phyloP scores from a whole-genome alignment of 140 eudicot genomes.

The Cichorium intybus region DNA sequence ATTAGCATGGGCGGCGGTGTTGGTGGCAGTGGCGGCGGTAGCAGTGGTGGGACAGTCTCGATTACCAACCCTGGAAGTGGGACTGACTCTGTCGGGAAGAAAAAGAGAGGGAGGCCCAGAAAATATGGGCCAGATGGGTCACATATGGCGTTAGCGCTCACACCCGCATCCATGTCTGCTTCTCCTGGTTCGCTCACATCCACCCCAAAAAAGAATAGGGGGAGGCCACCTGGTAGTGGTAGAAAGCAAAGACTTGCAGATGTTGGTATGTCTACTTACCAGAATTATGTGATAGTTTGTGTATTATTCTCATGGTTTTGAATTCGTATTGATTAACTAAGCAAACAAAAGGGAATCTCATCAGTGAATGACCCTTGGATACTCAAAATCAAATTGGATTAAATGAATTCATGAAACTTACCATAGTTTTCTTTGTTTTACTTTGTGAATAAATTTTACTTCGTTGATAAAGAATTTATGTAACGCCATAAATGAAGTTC shows the following conservation, averaged over 20 bases:
- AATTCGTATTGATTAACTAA: background rate
- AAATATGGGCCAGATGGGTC: constrained; percentile 81
- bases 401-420: background rate
- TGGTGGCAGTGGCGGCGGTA: constrained; percentile 15
- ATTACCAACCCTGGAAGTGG: constrained; percentile 25
- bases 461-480: too few relatives aligned
- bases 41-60: constrained; percentile 23
- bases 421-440: background rate
- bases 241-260: constrained; percentile 77
- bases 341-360: background rate
- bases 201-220: constrained; percentile 37
- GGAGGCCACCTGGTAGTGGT: constrained; percentile 92
- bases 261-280: constrained; percentile 49
- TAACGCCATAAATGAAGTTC: too few relatives aligned
- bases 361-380: background rate
- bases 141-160: constrained; percentile 52
- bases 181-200: constrained; percentile 44
- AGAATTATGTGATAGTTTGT: background rate
- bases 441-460: background rate
- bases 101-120: constrained; percentile 92
- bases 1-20: constrained; percentile 24
- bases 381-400: background rate
- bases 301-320: background rate
- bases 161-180: constrained; percentile 37
- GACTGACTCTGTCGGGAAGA: constrained; percentile 48